These are phyloP conservation scores for Pseudisothecium myosuroides DNA, from an alignment of 225 moss, liverwort and hornwort species.

Conservation along the genomic window DNA sequence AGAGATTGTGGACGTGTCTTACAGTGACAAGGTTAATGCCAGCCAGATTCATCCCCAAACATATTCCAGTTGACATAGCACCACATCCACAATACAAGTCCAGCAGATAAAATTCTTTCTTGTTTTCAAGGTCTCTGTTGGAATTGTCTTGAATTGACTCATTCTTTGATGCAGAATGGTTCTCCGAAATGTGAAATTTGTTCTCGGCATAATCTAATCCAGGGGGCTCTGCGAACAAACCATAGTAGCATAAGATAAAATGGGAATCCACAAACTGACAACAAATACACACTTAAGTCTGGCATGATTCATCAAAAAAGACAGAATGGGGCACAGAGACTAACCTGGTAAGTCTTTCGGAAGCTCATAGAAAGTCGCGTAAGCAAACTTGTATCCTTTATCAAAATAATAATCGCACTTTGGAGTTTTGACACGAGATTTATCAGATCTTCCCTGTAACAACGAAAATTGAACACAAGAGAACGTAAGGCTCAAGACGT, in stretches of 20 bases:
- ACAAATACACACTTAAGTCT: not conserved
- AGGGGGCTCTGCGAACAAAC: slow-evolving; percentile 21
- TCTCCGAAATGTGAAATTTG: slow-evolving; percentile 20
- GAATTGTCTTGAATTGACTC: not conserved
- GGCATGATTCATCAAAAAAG: not conserved
- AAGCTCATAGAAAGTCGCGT: slow-evolving; percentile 71
- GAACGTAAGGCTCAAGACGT: not conserved
- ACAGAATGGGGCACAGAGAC: not conserved
- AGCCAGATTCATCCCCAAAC: slow-evolving; percentile 64
- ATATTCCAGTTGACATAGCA: slow-evolving; percentile 93
- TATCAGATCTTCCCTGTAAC: slow-evolving; percentile 47
- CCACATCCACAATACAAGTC: slow-evolving; percentile 99
- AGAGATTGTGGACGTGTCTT: not conserved
- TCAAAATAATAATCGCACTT: slow-evolving; percentile 80
- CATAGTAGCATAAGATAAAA: not conserved
- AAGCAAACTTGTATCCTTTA: slow-evolving; percentile 69
- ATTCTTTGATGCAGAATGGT: not conserved
- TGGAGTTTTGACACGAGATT: slow-evolving; percentile 15
- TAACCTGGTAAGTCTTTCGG: slow-evolving; percentile 57
- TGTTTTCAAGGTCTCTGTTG: not conserved
- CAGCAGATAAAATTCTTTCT: slow-evolving; percentile 45
- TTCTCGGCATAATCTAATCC: slow-evolving; percentile 11
- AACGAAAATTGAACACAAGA: not conserved
- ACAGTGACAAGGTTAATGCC: slow-evolving; percentile 85
- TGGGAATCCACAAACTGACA: not conserved